Evolutionary conservation across 805 yeast genomes (phyloP), one percentile per base, ranked within the genome.

Genomic region (Wickerhamiella brachini): DNA sequence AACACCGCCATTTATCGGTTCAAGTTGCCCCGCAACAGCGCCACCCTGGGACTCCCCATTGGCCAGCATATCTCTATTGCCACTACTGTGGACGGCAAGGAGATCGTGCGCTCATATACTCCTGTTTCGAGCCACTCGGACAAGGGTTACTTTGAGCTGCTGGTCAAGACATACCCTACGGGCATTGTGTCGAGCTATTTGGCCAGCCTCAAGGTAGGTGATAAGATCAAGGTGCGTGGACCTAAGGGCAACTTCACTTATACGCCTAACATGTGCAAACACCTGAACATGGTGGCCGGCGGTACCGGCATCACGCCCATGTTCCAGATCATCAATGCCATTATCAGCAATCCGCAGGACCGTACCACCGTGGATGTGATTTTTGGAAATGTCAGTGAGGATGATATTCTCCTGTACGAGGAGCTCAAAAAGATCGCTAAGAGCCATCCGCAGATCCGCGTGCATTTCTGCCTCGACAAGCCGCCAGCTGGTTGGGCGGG

Each of bases 231-330:
- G 48, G 83, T 61, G 23, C 57, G 66, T n/a, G 73, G 97, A 26
- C 97, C 97, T 60, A 85, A 85, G 69, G 97, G 97, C 7, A 79
- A 79, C 62, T 87, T 85, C 73, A 76, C 80, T 55, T 89, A 89
- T 70, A 72, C 78, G 49, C 87, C 94, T 59, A 85, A 85, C 69
- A 80, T 83, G 80, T 80, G 77, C 52, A 71, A 74, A 53, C 74
- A 76, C 54, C 74, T 89, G 53, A 87, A 83, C 50, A 89, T 89
- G 97, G 80, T 90, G 57, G 95, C 95, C 43, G 97, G 97, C 59
- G 97, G 97, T 62, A 86, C 97, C 39, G 97, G 97, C 49, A 82
- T 89, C 56, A 86, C 96, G 8, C 96, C 97, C 39, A 80, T 86
- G 68, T 74, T 84, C 61, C 95, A 88, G 68, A 83, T 89, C 58